These are phyloP conservation scores for Coffea canephora DNA, from an alignment of 257 asterid species.

Conservation along the genomic window DNA sequence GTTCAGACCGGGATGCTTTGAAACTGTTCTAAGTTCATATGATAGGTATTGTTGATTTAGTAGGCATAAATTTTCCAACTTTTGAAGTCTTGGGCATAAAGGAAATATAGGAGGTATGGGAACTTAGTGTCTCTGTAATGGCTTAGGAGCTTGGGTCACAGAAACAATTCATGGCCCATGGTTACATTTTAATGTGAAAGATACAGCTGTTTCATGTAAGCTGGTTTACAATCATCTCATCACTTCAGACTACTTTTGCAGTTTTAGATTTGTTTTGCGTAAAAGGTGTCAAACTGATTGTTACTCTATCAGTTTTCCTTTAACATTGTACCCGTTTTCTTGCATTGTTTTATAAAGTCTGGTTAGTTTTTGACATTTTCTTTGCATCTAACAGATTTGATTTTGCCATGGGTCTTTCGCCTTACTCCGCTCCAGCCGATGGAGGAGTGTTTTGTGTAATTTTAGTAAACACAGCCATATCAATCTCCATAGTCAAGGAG, in stretches of 20 bases:
- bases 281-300: not conserved
- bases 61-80: not conserved
- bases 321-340: not conserved
- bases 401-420: conserved; percentile 68
- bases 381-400: conserved; percentile 1
- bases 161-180: not conserved
- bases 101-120: not conserved
- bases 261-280: not conserved
- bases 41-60: not conserved
- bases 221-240: not conserved
- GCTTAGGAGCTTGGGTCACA: not conserved
- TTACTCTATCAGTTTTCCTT: not conserved
- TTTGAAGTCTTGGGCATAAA: not conserved
- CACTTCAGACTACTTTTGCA: not conserved
- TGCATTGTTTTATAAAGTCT: not conserved
- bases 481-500: conserved; percentile 76
- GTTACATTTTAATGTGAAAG: not conserved
- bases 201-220: not conserved
- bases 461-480: conserved; percentile 77
- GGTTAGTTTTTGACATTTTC: not conserved
- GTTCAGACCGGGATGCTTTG: not conserved
- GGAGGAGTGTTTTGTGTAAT: conserved; percentile 84
- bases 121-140: not conserved
- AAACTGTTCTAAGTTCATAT: not conserved
- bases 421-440: conserved; percentile 79